Evolutionary conservation across 176 grass and related monocot genomes (phyloP).

Genomic region (Zea luxurians): DNA sequence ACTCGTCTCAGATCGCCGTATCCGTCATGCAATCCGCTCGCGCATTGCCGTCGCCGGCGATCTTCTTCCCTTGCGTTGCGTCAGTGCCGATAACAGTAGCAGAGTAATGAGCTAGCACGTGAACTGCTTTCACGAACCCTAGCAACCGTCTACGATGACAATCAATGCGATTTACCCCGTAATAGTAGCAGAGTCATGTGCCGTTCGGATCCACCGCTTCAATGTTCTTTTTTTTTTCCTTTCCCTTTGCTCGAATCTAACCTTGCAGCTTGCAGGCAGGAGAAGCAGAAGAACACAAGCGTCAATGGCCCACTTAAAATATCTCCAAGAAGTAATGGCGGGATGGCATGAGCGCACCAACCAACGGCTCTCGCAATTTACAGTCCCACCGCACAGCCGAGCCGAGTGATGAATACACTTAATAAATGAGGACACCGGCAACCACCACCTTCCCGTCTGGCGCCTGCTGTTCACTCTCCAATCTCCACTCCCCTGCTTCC

Average conservation of each 20-base stretch:
- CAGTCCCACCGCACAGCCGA: constrained; percentile 29
- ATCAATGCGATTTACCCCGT: constrained; percentile 32
- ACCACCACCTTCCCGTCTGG: not conserved
- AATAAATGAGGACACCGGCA: constrained; percentile 25
- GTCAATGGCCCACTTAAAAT: constrained; percentile 32
- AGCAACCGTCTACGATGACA: constrained; percentile 15
- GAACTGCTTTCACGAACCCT: constrained; percentile 28
- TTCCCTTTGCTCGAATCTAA: not conserved
- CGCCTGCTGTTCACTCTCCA: not conserved
- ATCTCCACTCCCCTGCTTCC: not conserved
- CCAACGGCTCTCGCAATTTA: constrained; percentile 30
- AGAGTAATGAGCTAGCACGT: constrained; percentile 28
- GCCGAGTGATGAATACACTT: constrained; percentile 30
- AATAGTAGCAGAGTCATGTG: not conserved
- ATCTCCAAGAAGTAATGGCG: constrained; percentile 34
- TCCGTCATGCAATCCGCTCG: constrained; percentile 10
- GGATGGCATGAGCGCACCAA: constrained; percentile 28
- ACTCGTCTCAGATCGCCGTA: constrained; percentile 3
- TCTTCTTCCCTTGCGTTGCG: not conserved
- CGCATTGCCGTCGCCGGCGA: not conserved
- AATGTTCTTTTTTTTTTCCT: not conserved
- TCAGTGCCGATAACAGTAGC: not conserved
- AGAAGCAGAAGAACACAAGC: not conserved
- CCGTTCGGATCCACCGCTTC: constrained; percentile 24
- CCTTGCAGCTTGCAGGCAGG: constrained; percentile 4